A percentile compares a stretch with the other conserved stretches of the same genome.
These are phyloP conservation scores for Dryadomyces sulphureus DNA, from an alignment of 2,329 filamentous ascomycete genomes.

Conservation along the genomic window DNA sequence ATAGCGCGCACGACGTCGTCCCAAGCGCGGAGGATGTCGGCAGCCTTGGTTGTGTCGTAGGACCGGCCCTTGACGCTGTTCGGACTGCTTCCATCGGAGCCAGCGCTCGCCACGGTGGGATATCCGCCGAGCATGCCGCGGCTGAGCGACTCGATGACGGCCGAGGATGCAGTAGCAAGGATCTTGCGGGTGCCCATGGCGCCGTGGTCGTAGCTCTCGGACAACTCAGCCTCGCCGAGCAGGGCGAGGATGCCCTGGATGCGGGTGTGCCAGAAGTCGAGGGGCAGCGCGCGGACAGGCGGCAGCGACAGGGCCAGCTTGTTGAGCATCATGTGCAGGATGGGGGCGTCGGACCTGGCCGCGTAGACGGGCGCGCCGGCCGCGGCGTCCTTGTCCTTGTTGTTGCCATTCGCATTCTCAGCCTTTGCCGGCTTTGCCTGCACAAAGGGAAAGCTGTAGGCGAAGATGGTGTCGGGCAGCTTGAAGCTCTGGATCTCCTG, in stretches of 20 bases:
- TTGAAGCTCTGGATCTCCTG: conserved; percentile 61
- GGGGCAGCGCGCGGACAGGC: conserved; percentile 45
- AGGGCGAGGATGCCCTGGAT: conserved; percentile 44
- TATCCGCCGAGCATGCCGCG: conserved; percentile 52
- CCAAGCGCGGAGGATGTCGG: conserved; percentile 50
- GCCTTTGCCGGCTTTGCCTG: neutral
- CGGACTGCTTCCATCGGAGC: neutral
- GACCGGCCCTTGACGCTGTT: conserved; percentile 1
- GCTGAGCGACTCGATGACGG: conserved; percentile 53
- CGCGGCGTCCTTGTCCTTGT: neutral
- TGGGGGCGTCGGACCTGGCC: conserved; percentile 36
- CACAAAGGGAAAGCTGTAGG: conserved; percentile 57
- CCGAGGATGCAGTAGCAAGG: conserved; percentile 55
- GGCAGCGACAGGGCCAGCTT: conserved; percentile 52
- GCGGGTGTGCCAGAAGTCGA: conserved; percentile 50
- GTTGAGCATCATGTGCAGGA: conserved; percentile 54
- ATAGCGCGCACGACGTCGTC: conserved; percentile 49
- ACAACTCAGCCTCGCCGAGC: conserved; percentile 53
- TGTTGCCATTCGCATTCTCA: neutral
- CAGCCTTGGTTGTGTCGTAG: conserved; percentile 44
- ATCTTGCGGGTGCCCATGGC: conserved; percentile 60
- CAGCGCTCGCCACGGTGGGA: conserved; percentile 10
- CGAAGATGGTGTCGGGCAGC: conserved; percentile 43
- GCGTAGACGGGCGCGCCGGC: conserved; percentile 12
- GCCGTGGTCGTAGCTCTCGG: conserved; percentile 72